phyloP scores from a whole-genome alignment of 345 rosid species.

The Ceriops zippeliana region DNA sequence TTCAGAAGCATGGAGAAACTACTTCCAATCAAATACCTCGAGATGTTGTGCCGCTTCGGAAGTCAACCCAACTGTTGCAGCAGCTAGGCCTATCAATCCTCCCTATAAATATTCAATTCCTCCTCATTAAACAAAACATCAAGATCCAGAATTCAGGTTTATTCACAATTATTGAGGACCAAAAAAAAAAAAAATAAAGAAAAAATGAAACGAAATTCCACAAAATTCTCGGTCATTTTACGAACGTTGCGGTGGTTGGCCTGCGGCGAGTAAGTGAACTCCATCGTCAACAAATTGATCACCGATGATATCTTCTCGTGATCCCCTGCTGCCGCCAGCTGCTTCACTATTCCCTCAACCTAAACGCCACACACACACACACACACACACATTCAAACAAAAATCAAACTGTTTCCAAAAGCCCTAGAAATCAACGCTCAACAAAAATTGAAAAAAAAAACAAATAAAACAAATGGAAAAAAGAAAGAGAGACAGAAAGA shows the following conservation, averaged over 20 bases:
- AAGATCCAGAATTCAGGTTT: not conserved
- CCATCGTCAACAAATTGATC: conserved; percentile 65
- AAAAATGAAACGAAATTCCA: not conserved
- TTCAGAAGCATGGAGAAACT: not conserved
- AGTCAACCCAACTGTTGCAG: conserved; percentile 93
- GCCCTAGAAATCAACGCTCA: conserved; percentile 21
- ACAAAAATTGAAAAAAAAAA: not conserved
- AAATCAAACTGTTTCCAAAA: conserved; percentile 15
- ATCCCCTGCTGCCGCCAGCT: conserved; percentile 64
- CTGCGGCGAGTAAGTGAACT: conserved; percentile 74
- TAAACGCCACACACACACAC: conserved; percentile 22
- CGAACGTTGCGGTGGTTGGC: conserved; percentile 92
- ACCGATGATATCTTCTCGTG: conserved; percentile 90
- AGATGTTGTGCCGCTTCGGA: conserved; percentile 91
- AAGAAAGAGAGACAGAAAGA: conserved; percentile 10
- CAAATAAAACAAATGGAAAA: not conserved
- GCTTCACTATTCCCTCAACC: conserved; percentile 94
- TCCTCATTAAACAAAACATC: conserved; percentile 4
- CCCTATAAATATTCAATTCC: conserved; percentile 45
- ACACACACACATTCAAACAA: conserved; percentile 4
- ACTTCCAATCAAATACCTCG: conserved; percentile 46
- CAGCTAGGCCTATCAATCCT: conserved; percentile 95
- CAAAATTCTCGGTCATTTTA: not conserved
- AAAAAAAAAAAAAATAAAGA: not conserved
- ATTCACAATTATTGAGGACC: not conserved